Base-by-base conservation (phyloP, 345 rosid species). In the Durio zibethinus region DNA sequence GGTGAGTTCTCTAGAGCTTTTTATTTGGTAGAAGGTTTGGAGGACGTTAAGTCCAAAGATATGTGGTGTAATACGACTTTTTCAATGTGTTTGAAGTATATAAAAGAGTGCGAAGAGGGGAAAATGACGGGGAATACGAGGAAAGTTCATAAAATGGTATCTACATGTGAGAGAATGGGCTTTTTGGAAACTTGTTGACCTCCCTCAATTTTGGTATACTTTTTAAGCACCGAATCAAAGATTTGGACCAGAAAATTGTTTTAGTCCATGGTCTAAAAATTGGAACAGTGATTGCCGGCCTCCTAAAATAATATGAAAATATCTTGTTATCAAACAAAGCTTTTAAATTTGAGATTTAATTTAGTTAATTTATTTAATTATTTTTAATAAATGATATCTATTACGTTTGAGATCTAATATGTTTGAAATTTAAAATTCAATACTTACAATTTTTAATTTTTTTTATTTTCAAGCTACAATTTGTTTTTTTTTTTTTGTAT, bases 51-150 rank as follows among this genome's bases (percentile, higher is more conserved):
- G 74, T 40, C n/a, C 72, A 63, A n/a, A 23, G 15, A 20, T 29
- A 20, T 45, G n/a, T 68, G 36, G 7, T 23, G n/a, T 0, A 10
- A 6, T 52, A 1, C 38, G 15, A 16, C 57, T 53, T 69, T 60
- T 76, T 54, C 61, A 15, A 65, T 31, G 47, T 59, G 27, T 60
- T 61, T 7, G 2, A 47, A 21, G 43, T 73, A 38, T 21, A 76
- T 29, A 29, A 7, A 15, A 10, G 25, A 35, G 20, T 11, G 36
- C 43, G 78, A 21, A 14, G 23, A 40, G 33, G 33, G 15, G 42
- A 76, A 82, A 77, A 78, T 56, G 83, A 83, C 80, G 72, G 77
- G 14, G 15, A 31, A 47, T 27, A 9, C 4, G 38, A 20, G 57
- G 25, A 70, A 69, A 8, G 21, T 18, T 47, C 59, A 29, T 27